Base-by-base conservation (phyloP, 2,329 filamentous ascomycete species). In the Hypoxylon sp. region DNA sequence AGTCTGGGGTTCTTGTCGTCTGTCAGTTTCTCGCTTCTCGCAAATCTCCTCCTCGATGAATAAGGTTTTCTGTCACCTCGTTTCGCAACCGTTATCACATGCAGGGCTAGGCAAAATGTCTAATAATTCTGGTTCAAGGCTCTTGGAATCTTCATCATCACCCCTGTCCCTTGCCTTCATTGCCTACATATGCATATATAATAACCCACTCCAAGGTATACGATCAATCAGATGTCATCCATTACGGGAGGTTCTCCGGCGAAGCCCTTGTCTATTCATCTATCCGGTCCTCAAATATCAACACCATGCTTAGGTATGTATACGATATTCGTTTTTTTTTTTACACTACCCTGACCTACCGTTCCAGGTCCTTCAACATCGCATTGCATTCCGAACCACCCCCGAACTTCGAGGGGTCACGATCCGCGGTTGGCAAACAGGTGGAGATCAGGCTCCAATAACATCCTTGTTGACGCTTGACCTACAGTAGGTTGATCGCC, bases 341-440 rank as follows among this genome's bases (percentile, higher is more conserved):
- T 53, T 50, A 33, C 33, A 35, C 48, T 60, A 46, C 62, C 46
- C 54, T 50, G 19, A 48, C 31, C 31, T 54, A 54, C 51, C 17
- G 19, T 53, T 42, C 47, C 48, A 46, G 42, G 17, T 37, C 33
- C 46, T 39, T 46, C 24, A 65, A 52, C 67, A 67, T 67, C 61
- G 63, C 69, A 70, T 71, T 69, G 69, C 69, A 71, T 69, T 61
- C 69, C 69, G 67, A 70, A 69, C 69, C 67, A 70, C 29, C 24
- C 48, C 63, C 69, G 67, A 70, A 44, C 42, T 29, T 70, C 47
- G 55, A 67, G 39, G 54, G 67, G 66, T 71, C 58, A 50, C 58
- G 58, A 64, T 55, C 63, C 58, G 54, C 67, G 66, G 63, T 65
- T 70, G 66, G 65, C 54, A 62, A 50, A 59, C 52, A 8, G 44